These are phyloP conservation scores for Sclerotinia nivalis DNA, from an alignment of 2,329 filamentous ascomycete species.

Conservation along the genomic window DNA sequence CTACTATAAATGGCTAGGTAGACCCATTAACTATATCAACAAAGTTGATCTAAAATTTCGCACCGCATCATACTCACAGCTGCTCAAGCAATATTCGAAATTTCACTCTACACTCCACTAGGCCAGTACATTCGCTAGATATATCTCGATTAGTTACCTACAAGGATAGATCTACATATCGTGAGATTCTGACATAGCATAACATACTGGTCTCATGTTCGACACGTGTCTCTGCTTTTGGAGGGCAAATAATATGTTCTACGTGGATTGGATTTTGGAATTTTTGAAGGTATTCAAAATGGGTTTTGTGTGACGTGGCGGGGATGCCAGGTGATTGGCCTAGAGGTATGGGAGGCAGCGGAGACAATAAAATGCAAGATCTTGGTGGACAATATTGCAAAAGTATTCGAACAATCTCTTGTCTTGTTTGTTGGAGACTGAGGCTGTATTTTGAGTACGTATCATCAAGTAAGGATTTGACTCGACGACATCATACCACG, in stretches of 20 bases:
- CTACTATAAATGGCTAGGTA: neutral
- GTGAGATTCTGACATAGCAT: neutral
- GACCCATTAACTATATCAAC: neutral
- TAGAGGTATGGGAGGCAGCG: neutral
- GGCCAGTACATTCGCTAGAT: neutral
- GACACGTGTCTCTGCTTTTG: slow-evolving; percentile 15
- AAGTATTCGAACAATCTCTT: neutral
- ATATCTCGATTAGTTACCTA: neutral
- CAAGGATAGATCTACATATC: neutral
- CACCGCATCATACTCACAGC: neutral
- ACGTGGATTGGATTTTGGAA: neutral
- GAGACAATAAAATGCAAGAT: neutral
- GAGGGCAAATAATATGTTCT: neutral
- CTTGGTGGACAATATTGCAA: neutral
- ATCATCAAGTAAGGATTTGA: neutral
- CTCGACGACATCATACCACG: neutral
- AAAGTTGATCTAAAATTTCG: neutral
- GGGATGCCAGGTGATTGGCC: neutral
- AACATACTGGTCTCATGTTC: neutral
- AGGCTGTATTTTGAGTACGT: neutral
- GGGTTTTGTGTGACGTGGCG: slow-evolving; percentile 17
- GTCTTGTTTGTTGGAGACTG: no score
- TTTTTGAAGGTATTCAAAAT: neutral
- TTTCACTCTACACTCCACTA: neutral
- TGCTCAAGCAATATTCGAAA: neutral